These are phyloP conservation scores for Alternaria viburni DNA, from an alignment of 2,329 filamentous ascomycete species.

Conservation along the genomic window DNA sequence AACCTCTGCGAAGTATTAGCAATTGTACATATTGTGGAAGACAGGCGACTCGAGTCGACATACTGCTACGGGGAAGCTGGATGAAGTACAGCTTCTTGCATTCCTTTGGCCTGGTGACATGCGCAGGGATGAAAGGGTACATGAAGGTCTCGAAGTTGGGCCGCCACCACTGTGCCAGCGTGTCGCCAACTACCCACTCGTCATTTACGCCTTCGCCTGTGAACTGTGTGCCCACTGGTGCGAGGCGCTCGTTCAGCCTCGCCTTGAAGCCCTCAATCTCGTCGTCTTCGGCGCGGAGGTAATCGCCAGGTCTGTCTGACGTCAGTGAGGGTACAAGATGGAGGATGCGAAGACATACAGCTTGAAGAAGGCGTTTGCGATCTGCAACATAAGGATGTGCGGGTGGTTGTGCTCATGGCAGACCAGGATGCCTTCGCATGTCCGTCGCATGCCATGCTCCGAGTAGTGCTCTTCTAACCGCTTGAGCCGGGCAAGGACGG, in stretches of 20 bases:
- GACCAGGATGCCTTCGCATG: constrained; percentile 94
- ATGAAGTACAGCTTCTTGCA: constrained; percentile 99
- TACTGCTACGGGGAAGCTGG: constrained; percentile 89
- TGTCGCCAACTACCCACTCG: constrained; percentile 94
- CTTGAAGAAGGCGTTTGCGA: constrained; percentile 99
- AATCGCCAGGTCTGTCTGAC: constrained; percentile 77
- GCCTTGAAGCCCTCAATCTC: constrained; percentile 95
- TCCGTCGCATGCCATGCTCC: constrained; percentile 92
- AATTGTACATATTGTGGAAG: constrained; percentile 5
- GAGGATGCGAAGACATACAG: constrained; percentile 56
- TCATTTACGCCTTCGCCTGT: constrained; percentile 86
- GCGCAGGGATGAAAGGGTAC: constrained; percentile 97
- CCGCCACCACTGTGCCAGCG: constrained; percentile 96
- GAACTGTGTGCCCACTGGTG: constrained; percentile 83
- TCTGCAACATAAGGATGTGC: constrained; percentile 98
- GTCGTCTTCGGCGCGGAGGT: constrained; percentile 85
- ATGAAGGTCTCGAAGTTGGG: constrained; percentile 99
- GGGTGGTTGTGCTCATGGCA: constrained; percentile 99
- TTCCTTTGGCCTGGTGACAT: constrained; percentile 96
- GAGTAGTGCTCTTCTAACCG: constrained; percentile 95
- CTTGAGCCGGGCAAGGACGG: constrained; percentile 88
- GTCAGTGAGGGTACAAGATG: not conserved
- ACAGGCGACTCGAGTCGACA: constrained; percentile 19
- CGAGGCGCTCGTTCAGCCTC: constrained; percentile 89
- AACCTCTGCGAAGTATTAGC: constrained; percentile 68